Percentiles rank a stretch among this genome's conserved stretches.
Conservation (phyloP, 805 yeast species). For the Kodamaea kaohsiungensis region DNA sequence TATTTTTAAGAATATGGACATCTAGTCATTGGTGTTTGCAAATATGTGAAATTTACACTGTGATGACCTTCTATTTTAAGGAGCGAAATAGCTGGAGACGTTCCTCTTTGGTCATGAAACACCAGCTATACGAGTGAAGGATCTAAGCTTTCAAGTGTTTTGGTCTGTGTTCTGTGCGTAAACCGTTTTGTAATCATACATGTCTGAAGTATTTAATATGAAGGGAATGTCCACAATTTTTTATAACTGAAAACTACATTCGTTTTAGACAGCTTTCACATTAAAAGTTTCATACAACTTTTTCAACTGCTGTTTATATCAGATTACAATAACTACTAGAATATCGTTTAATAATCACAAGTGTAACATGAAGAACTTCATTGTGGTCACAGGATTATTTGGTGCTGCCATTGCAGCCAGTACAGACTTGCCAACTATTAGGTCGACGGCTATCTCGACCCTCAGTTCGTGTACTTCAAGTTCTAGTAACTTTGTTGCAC, state of each 20-base stretch:
- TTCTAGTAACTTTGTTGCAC: constrained; percentile 9
- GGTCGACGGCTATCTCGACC: constrained; percentile 9
- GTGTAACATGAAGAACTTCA: constrained; percentile 5
- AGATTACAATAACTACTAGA: too few relatives aligned
- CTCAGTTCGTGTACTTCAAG: constrained; percentile 5
- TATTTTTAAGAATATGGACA: neutral
- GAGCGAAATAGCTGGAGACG: neutral
- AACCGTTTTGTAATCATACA: neutral
- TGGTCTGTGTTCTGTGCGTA: neutral
- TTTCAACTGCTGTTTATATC: neutral
- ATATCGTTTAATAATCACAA: neutral
- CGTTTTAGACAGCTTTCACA: neutral
- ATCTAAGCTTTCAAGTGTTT: neutral
- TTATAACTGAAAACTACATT: neutral
- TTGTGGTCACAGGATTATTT: constrained; percentile 2
- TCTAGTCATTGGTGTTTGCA: neutral
- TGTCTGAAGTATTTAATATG: neutral
- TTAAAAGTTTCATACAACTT: neutral
- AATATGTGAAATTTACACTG: neutral
- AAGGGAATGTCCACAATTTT: neutral
- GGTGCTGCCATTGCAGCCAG: constrained; percentile 9
- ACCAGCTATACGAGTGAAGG: constrained; percentile 3
- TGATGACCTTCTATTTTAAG: neutral
- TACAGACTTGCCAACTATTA: constrained; percentile 8
- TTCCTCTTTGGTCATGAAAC: neutral